Percentiles rank a stretch among this genome's conserved stretches.
Evolutionary conservation across 2,329 filamentous ascomycete genomes (phyloP).

Genomic region (Fusarium aywerte): DNA sequence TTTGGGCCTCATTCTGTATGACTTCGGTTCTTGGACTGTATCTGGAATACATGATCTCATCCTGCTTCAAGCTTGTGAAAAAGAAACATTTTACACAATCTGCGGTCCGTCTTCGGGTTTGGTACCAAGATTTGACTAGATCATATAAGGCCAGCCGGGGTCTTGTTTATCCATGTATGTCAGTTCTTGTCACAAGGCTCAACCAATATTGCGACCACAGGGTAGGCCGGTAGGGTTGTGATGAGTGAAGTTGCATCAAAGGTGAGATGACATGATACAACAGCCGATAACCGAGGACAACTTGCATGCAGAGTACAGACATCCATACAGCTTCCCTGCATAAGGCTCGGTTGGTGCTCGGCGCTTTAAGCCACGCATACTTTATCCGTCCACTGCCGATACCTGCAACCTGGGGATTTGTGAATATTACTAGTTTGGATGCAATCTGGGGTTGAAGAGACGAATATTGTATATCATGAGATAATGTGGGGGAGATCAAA

Average conservation of each 20-base stretch:
- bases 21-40: slow-evolving; percentile 14
- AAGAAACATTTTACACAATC: slow-evolving; percentile 1
- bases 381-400: slow-evolving; percentile 32
- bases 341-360: slow-evolving; percentile 23
- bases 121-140: slow-evolving; percentile 31
- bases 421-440: not conserved
- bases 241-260: not conserved
- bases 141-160: slow-evolving; percentile 7
- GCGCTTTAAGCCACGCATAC: slow-evolving; percentile 23
- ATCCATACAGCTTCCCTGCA: not conserved
- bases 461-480: slow-evolving; percentile 2
- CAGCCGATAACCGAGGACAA: slow-evolving; percentile 19
- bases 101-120: slow-evolving; percentile 37
- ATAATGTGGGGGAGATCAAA: slow-evolving; percentile 11
- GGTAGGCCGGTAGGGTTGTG: slow-evolving; percentile 8
- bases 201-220: slow-evolving; percentile 12
- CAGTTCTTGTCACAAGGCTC: not conserved
- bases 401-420: slow-evolving; percentile 9
- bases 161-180: slow-evolving; percentile 18
- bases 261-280: slow-evolving; percentile 9
- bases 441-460: slow-evolving; percentile 9
- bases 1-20: not conserved
- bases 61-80: not conserved
- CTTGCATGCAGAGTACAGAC: not conserved
- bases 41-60: slow-evolving; percentile 8